A percentile compares a stretch with the other conserved stretches of the same genome.
phyloP scores from a whole-genome alignment of 2,329 filamentous ascomycete species.

The Aspergillus sp. region DNA sequence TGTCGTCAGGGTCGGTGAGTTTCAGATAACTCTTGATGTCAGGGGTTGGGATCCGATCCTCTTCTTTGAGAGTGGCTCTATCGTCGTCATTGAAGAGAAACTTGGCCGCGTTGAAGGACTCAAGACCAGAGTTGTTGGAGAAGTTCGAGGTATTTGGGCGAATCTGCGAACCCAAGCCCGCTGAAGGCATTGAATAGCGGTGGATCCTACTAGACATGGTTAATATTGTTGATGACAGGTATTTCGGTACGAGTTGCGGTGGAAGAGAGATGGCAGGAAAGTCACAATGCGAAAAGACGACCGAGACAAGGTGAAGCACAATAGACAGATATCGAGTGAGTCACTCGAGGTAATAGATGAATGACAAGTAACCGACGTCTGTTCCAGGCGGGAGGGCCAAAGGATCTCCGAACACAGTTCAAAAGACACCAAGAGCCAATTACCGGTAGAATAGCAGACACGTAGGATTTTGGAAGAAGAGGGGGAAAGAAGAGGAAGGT shows the following conservation, averaged over 20 bases:
- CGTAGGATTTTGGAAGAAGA: background rate
- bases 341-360: background rate
- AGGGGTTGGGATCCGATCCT: constrained; percentile 56
- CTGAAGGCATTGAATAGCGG: constrained; percentile 91
- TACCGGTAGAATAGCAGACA: background rate
- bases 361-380: background rate
- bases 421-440: no score
- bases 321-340: background rate
- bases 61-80: constrained; percentile 42
- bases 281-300: background rate
- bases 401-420: no score
- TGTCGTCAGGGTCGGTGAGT: constrained; percentile 74
- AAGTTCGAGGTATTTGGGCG: constrained; percentile 32
- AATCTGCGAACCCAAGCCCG: constrained; percentile 32
- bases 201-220: constrained; percentile 61
- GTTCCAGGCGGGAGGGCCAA: no score
- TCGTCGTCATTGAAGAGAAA: constrained; percentile 87
- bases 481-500: background rate
- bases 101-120: constrained; percentile 79
- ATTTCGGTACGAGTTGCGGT: background rate
- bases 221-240: constrained; percentile 1
- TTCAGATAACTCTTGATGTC: constrained; percentile 69
- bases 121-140: constrained; percentile 54
- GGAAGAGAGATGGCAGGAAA: background rate
- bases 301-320: background rate